Base-by-base conservation (phyloP, 2,329 filamentous ascomycete species). In the Ceratocystis harringtonii region DNA sequence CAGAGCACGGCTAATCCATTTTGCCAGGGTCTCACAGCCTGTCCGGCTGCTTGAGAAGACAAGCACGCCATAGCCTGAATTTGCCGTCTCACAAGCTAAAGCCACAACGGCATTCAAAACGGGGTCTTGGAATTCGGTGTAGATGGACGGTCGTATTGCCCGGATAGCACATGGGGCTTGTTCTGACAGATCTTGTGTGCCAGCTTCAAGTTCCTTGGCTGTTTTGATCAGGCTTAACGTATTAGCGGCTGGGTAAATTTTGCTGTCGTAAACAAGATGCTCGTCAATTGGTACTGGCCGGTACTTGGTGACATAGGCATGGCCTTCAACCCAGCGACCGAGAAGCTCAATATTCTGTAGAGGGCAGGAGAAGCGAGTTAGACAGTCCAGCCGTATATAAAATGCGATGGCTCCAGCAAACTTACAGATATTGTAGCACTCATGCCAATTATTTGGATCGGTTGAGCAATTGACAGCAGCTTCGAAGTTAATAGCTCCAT, bases 221-320 rank as follows among this genome's bases (percentile, higher is more conserved):
- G 80, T 83, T 68, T 82, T 82, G 50, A 85, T 79, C 50, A 87
- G 76, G 62, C 77, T 79, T 61, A 78, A 80, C 7, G 82, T 83
- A 36, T 73, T 72, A 5, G 80, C 79, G 22, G 84, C 82, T 3
- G 81, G 79, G 70, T 89, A 90, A 8, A 90, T 79, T 5, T 79
- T 79, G 66, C 87, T 83, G 58, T 90, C 85, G 71, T 84, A 87
- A 3, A 90, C 87, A 0, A 91, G 76, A 71, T 89, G 82, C 70
- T 91, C 88, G 63, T 89, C 81, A 25, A 92, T 84, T 0, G 88
- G 87, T n/a, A 92, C 79, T 0, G 88, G 88, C 1, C 84, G 81
- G 72, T 90, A 91, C 64, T 80, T 82, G 1, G 88, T 90, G 69
- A 86, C 83, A 70, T 89, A 90, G 61, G 83, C 87, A 70, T 86